Evolutionary conservation across 345 rosid genomes (phyloP).

Genomic region (Gossypium raimondii): DNA sequence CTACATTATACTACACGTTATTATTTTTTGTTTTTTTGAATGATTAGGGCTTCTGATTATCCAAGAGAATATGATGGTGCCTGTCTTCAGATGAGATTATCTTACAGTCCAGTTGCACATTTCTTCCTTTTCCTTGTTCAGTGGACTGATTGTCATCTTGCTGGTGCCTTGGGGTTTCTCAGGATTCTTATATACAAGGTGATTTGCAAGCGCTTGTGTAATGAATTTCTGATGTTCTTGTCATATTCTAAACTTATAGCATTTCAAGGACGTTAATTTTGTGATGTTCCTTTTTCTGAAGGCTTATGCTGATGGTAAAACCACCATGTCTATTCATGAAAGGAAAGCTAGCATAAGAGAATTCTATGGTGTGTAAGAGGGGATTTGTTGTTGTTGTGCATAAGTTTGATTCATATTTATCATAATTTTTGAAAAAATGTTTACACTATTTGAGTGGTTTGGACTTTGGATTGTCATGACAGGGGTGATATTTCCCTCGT

Average conservation of each 20-base stretch:
- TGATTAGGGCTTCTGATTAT: constrained; percentile 81
- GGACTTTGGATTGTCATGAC: constrained; percentile 23
- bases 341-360: constrained; percentile 82
- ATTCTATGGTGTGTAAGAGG: constrained; percentile 64
- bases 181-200: constrained; percentile 89
- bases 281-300: constrained; percentile 22
- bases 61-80: constrained; percentile 83
- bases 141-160: constrained; percentile 92
- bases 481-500: constrained; percentile 86
- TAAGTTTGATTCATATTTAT: background rate
- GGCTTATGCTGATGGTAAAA: constrained; percentile 93
- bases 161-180: constrained; percentile 86
- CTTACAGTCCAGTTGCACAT: constrained; percentile 87
- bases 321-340: constrained; percentile 77
- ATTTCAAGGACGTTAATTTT: constrained; percentile 5
- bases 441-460: background rate
- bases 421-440: background rate
- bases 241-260: background rate
- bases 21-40: background rate
- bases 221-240: background rate
- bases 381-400: background rate
- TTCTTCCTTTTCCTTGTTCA: constrained; percentile 86
- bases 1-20: background rate
- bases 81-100: constrained; percentile 90
- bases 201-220: background rate